A percentile compares a stretch with the other conserved stretches of the same genome.
These are phyloP conservation scores for Coprinopsis sp. DNA, from an alignment of 768 basidiomycete species.

Conservation along the genomic window DNA sequence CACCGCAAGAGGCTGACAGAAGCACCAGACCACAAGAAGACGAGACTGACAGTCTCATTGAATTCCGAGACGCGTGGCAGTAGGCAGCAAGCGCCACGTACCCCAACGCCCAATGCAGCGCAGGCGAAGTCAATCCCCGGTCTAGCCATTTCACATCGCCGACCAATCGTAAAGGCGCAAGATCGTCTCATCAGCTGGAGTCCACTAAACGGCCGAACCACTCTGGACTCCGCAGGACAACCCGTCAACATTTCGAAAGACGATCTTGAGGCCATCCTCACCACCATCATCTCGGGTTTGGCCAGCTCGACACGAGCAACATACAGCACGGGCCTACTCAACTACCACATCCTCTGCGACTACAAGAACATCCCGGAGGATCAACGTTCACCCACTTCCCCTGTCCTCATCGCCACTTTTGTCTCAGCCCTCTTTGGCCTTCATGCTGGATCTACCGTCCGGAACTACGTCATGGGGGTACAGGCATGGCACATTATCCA, in stretches of 20 bases:
- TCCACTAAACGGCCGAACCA: constrained; percentile 8
- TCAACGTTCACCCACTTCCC: constrained; percentile 22
- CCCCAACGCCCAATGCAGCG: neutral
- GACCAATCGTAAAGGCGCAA: constrained; percentile 23
- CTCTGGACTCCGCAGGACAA: constrained; percentile 1
- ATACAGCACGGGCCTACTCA: constrained; percentile 34
- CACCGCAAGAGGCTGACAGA: neutral
- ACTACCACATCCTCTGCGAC: constrained; percentile 39
- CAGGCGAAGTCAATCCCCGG: constrained; percentile 5
- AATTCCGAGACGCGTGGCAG: neutral
- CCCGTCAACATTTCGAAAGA: constrained; percentile 11
- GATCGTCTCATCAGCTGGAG: constrained; percentile 24
- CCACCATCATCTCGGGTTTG: constrained; percentile 22
- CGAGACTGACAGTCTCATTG: too few species aligned
- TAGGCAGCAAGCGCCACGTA: neutral
- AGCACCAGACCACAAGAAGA: too few species aligned
- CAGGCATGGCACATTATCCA: constrained; percentile 46
- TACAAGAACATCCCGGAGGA: constrained; percentile 24
- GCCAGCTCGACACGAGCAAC: constrained; percentile 26
- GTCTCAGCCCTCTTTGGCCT: constrained; percentile 26
- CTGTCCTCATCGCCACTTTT: constrained; percentile 24
- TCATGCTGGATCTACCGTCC: constrained; percentile 27
- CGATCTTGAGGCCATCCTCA: constrained; percentile 22
- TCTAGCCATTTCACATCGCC: constrained; percentile 12
- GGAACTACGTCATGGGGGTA: constrained; percentile 34